Conservation (phyloP, 2,329 filamentous ascomycete species). For the Diaporthe eres region DNA sequence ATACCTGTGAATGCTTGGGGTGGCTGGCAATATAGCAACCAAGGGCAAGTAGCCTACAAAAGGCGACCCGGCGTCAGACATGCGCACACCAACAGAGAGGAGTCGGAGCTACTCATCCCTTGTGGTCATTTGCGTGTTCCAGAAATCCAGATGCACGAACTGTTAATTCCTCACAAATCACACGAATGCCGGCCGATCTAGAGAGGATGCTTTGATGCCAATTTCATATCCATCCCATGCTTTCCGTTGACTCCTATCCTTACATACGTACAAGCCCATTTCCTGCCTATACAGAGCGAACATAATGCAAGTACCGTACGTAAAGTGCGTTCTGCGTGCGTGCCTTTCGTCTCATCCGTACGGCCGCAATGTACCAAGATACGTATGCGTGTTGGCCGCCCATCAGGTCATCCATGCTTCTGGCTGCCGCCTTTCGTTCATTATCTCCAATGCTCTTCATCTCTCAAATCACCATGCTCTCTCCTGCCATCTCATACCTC, state of each 20-base stretch:
- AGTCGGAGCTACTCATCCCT: background rate
- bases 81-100: background rate
- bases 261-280: constrained; percentile 40
- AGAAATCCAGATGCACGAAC: background rate
- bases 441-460: constrained; percentile 24
- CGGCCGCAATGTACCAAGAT: constrained; percentile 27
- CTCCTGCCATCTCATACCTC: background rate
- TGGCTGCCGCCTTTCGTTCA: constrained; percentile 17
- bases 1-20: background rate
- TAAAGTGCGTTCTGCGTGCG: constrained; percentile 37
- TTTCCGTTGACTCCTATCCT: constrained; percentile 35
- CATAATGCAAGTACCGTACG: constrained; percentile 34
- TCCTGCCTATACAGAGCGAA: constrained; percentile 31
- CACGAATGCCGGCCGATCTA: background rate
- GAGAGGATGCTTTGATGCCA: background rate
- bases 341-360: constrained; percentile 39
- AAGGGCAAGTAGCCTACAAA: background rate
- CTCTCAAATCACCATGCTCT: constrained; percentile 17
- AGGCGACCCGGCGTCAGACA: background rate
- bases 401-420: constrained; percentile 26
- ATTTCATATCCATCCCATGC: constrained; percentile 39
- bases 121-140: background rate
- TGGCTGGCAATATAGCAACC: background rate
- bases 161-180: too few species aligned
- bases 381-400: constrained; percentile 29